A percentile compares a stretch with the other conserved stretches of the same genome.
phyloP scores from a whole-genome alignment of 257 asterid genomes.

The Eucommia ulmoides region DNA sequence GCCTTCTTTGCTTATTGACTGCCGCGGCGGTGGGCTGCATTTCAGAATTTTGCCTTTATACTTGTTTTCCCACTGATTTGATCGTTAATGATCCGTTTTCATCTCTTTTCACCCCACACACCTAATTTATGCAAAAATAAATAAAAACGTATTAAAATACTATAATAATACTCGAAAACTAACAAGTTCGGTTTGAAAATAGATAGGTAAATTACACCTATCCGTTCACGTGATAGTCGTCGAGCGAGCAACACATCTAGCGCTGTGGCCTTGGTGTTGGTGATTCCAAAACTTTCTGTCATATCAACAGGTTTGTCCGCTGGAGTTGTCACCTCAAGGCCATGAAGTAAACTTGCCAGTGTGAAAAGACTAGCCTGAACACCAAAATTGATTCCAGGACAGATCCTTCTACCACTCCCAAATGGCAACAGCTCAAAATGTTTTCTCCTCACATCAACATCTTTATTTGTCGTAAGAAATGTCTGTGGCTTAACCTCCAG shows the following conservation, averaged over 20 bases:
- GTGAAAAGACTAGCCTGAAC: slow-evolving; percentile 19
- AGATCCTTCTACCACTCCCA: slow-evolving; percentile 42
- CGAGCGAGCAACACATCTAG: slow-evolving; percentile 22
- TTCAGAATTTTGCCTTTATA: too few relatives aligned
- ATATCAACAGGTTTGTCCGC: slow-evolving; percentile 24
- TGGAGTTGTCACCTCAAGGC: slow-evolving; percentile 22
- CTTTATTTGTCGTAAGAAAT: slow-evolving; percentile 13
- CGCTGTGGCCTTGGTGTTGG: slow-evolving; percentile 37
- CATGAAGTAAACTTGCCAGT: slow-evolving; percentile 45
- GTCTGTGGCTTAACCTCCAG: slow-evolving; percentile 36
- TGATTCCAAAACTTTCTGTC: slow-evolving; percentile 39
- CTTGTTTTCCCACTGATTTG: too few relatives aligned
- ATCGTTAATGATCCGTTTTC: too few relatives aligned
- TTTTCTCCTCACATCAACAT: slow-evolving; percentile 19
- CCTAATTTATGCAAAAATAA: too few relatives aligned
- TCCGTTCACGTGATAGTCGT: too few relatives aligned
- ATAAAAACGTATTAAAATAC: too few relatives aligned
- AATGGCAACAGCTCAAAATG: slow-evolving; percentile 39
- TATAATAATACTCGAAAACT: too few relatives aligned
- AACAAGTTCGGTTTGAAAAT: too few relatives aligned
- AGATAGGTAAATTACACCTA: too few relatives aligned
- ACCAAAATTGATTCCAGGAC: slow-evolving; percentile 33
- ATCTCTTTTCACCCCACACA: too few relatives aligned
- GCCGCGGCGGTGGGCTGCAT: too few relatives aligned
- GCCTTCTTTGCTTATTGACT: too few relatives aligned